These are phyloP conservation scores for Athelia sp. DNA, from an alignment of 1,284 basidiomycete species.

Conservation along the genomic window DNA sequence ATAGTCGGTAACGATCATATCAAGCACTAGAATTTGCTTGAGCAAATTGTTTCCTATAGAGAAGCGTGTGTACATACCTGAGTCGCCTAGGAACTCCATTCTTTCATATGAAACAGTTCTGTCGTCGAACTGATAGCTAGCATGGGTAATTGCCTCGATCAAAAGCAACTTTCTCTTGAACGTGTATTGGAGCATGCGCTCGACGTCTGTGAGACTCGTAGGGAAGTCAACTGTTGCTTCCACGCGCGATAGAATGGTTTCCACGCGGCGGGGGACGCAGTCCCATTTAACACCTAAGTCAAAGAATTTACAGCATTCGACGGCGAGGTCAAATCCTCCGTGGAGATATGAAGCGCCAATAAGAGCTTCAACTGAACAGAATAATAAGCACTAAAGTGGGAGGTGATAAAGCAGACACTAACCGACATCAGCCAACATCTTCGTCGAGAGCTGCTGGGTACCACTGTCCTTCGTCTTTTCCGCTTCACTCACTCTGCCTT, in stretches of 20 bases:
- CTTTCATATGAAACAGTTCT: constrained; percentile 72
- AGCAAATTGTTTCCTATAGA: no score
- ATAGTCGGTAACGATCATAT: constrained; percentile 58
- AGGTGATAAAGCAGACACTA: constrained; percentile 16
- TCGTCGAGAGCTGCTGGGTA: constrained; percentile 54
- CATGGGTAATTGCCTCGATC: constrained; percentile 75
- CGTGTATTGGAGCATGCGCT: constrained; percentile 65
- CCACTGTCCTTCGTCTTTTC: constrained; percentile 20
- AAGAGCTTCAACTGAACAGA: constrained; percentile 57
- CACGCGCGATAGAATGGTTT: constrained; percentile 38
- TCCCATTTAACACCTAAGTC: constrained; percentile 56
- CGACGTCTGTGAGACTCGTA: constrained; percentile 48
- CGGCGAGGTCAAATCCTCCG: constrained; percentile 58
- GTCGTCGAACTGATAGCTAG: constrained; percentile 57
- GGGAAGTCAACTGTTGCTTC: constrained; percentile 39
- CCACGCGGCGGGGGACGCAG: constrained; percentile 41
- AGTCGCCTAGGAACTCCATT: constrained; percentile 79
- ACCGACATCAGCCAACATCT: constrained; percentile 24
- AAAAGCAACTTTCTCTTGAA: constrained; percentile 64
- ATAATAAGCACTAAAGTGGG: no score
- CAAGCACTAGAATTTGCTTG: constrained; percentile 8
- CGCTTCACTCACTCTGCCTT: constrained; percentile 7
- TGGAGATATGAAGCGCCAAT: constrained; percentile 74
- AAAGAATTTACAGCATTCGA: constrained; percentile 54
- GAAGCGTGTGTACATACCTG: neutral